Conservation (phyloP, 1,284 basidiomycete species). For the Fomitopsis schrenkii region DNA sequence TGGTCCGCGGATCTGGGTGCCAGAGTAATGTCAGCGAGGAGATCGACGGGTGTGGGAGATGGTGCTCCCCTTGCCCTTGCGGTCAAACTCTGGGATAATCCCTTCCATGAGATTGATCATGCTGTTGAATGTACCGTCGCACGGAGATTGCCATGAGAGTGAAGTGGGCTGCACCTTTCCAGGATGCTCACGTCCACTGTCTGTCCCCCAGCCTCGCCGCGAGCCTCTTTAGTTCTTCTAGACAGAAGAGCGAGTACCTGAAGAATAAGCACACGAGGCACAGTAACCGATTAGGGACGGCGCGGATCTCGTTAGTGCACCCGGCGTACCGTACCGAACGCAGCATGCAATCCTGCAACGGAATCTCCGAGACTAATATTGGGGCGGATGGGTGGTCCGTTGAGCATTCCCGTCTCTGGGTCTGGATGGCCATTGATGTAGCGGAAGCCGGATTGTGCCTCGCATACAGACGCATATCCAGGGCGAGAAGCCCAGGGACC, state of each 20-base stretch:
- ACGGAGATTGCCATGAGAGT: not conserved
- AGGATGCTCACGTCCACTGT: conserved; percentile 73
- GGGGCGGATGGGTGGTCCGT: conserved; percentile 61
- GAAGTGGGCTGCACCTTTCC: conserved; percentile 46
- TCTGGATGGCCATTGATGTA: conserved; percentile 67
- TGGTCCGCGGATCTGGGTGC: conserved; percentile 54
- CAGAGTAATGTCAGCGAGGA: not conserved
- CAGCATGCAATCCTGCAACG: conserved; percentile 65
- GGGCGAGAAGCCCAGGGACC: conserved; percentile 67
- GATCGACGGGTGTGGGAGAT: not conserved
- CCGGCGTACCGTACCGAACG: conserved; percentile 59
- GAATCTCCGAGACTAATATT: conserved; percentile 72
- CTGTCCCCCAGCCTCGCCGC: conserved; percentile 40
- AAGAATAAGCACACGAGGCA: not conserved
- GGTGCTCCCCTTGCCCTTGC: conserved; percentile 51
- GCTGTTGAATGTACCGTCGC: conserved; percentile 26
- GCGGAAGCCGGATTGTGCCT: conserved; percentile 69
- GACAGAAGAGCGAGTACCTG: conserved; percentile 72
- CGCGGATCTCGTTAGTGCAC: not conserved
- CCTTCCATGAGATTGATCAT: conserved; percentile 77
- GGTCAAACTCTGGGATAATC: conserved; percentile 70
- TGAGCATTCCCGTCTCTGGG: conserved; percentile 43
- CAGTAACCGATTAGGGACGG: not conserved
- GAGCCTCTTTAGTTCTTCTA: conserved; percentile 35
- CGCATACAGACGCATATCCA: conserved; percentile 70